These are phyloP conservation scores for Trichoderma sp. DNA, from an alignment of 2,329 filamentous ascomycete species.

Conservation along the genomic window DNA sequence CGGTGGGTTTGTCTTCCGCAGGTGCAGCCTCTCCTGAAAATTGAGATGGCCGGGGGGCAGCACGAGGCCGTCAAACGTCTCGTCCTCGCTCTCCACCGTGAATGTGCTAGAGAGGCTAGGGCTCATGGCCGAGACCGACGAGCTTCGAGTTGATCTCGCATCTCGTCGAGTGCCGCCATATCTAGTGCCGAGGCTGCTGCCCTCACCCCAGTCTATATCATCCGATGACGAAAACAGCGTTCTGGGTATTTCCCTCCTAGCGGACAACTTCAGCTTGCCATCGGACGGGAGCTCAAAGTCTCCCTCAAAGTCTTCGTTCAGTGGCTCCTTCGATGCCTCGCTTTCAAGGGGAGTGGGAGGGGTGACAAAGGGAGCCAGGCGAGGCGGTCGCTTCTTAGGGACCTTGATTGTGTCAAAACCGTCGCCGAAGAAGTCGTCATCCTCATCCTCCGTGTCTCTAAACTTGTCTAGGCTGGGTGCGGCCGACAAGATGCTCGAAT, in stretches of 20 bases:
- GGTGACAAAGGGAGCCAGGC: slow-evolving; percentile 52
- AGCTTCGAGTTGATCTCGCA: slow-evolving; percentile 76
- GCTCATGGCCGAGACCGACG: slow-evolving; percentile 83
- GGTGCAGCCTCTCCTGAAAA: slow-evolving; percentile 74
- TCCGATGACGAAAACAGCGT: slow-evolving; percentile 62
- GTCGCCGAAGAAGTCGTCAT: slow-evolving; percentile 63
- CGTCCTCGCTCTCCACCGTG: slow-evolving; percentile 89
- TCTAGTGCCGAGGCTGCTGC: slow-evolving; percentile 86
- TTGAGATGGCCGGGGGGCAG: slow-evolving; percentile 81
- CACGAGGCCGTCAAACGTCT: slow-evolving; percentile 84
- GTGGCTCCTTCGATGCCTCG: slow-evolving; percentile 27
- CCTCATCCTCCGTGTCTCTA: slow-evolving; percentile 56
- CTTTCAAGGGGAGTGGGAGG: slow-evolving; percentile 54
- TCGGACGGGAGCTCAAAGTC: slow-evolving; percentile 70
- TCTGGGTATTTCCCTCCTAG: slow-evolving; percentile 58
- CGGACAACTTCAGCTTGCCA: slow-evolving; percentile 63
- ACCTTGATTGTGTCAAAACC: slow-evolving; percentile 66
- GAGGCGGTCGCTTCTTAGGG: slow-evolving; percentile 54
- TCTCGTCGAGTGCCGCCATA: slow-evolving; percentile 84
- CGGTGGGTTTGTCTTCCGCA: slow-evolving; percentile 61
- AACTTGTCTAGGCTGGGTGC: slow-evolving; percentile 62
- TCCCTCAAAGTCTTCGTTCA: slow-evolving; percentile 66
- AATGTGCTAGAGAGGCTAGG: slow-evolving; percentile 90
- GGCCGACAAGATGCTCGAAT: slow-evolving; percentile 38
- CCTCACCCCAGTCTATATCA: slow-evolving; percentile 92